A percentile compares a stretch with the other conserved stretches of the same genome.
These are phyloP conservation scores for Tetrapisispora taiwanensis DNA, from an alignment of 805 yeast genomes.

Conservation along the genomic window DNA sequence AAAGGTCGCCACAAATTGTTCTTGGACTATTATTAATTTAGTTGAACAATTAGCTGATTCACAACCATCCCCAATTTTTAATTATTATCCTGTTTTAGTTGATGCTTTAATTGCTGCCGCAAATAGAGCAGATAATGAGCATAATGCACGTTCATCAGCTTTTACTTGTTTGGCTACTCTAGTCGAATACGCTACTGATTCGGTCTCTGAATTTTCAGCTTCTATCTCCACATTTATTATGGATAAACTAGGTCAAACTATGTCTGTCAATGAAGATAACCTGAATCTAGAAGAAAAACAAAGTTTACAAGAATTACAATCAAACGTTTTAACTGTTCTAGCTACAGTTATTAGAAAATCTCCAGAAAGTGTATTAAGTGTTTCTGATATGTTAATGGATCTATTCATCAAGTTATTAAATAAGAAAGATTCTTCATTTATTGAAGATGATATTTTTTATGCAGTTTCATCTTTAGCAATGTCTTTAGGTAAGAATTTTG, in stretches of 20 bases:
- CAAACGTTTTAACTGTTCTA: conserved; percentile 64
- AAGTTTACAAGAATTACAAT: conserved; percentile 80
- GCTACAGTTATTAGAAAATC: conserved; percentile 80
- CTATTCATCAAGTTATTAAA: conserved; percentile 64
- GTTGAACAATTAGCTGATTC: conserved; percentile 60
- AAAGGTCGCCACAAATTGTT: conserved; percentile 89
- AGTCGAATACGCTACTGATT: conserved; percentile 64
- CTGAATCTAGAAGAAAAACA: conserved; percentile 60
- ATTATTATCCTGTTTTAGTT: conserved; percentile 57
- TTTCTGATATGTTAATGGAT: conserved; percentile 78
- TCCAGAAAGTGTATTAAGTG: conserved; percentile 51
- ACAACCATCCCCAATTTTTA: conserved; percentile 57
- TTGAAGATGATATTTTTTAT: conserved; percentile 91
- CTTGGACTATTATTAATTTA: conserved; percentile 92
- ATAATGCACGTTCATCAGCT: conserved; percentile 87
- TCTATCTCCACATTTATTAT: conserved; percentile 67
- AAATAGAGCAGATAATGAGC: conserved; percentile 69
- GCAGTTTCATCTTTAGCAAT: conserved; percentile 86
- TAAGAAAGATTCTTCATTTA: conserved; percentile 49
- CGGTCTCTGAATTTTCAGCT: conserved; percentile 58
- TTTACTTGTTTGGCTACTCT: conserved; percentile 84
- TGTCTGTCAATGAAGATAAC: conserved; percentile 49
- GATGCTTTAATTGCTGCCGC: conserved; percentile 64
- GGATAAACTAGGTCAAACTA: conserved; percentile 60
- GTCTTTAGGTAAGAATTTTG: conserved; percentile 62